Percentiles rank a stretch among this genome's conserved stretches.
Conservation (phyloP, 495 filamentous ascomycete species). For the Hyaloscypha bicolor region DNA sequence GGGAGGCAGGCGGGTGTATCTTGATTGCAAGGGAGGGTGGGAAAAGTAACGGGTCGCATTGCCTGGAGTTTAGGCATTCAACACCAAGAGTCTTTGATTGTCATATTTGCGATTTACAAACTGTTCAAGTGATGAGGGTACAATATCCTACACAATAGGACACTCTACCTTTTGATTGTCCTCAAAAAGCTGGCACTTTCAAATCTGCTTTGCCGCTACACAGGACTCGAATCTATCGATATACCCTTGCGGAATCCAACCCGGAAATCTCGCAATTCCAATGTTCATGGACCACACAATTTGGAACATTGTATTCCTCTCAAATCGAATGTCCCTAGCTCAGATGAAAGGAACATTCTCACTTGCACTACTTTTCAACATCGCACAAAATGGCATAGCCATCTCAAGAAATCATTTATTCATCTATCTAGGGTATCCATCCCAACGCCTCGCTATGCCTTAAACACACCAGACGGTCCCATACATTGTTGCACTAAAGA, state of each 20-base stretch:
- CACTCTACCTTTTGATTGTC: too few relatives aligned
- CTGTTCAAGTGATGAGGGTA: neutral
- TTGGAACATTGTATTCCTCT: too few relatives aligned
- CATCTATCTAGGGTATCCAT: neutral
- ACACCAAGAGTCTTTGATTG: neutral
- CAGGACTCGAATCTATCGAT: too few relatives aligned
- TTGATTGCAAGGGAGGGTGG: neutral
- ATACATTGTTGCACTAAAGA: neutral
- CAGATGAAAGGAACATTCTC: too few relatives aligned
- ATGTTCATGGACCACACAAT: too few relatives aligned
- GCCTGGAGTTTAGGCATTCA: slow-evolving; percentile 10
- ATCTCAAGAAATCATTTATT: neutral
- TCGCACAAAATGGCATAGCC: neutral
- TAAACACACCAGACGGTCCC: neutral
- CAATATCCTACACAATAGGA: neutral
- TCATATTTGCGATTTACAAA: neutral
- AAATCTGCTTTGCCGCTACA: too few relatives aligned
- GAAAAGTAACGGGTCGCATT: slow-evolving; percentile 7
- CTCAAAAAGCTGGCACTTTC: too few relatives aligned
- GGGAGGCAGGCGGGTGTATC: neutral
- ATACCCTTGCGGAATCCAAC: too few relatives aligned
- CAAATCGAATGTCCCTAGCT: too few relatives aligned
- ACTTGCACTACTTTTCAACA: too few relatives aligned
- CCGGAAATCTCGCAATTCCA: too few relatives aligned
- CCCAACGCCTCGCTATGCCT: slow-evolving; percentile 16